Evolutionary conservation across 1,284 basidiomycete species (phyloP).

Genomic region (Chalciporus piperatoides): DNA sequence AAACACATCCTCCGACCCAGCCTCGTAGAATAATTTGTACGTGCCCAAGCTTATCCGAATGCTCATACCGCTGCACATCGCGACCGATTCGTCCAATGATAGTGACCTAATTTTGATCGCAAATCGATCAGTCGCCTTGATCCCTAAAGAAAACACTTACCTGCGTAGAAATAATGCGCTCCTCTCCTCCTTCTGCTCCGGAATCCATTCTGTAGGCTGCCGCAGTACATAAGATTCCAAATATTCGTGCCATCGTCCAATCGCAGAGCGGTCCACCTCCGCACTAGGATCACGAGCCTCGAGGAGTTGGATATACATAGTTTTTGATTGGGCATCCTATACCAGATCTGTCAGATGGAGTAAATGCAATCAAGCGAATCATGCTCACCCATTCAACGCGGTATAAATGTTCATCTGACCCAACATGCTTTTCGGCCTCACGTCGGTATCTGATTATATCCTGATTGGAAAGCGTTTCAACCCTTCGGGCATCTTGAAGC

Average conservation of each 20-base stretch:
- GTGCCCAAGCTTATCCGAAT: slow-evolving; percentile 62
- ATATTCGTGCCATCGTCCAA: slow-evolving; percentile 80
- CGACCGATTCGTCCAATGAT: slow-evolving; percentile 24
- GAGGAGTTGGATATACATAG: slow-evolving; percentile 75
- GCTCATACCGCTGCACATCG: slow-evolving; percentile 43
- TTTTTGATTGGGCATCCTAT: slow-evolving; percentile 61
- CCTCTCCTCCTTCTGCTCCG: slow-evolving; percentile 41
- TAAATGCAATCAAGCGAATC: slow-evolving; percentile 27
- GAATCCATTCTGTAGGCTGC: slow-evolving; percentile 68
- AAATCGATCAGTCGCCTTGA: not conserved
- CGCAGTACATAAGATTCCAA: slow-evolving; percentile 80
- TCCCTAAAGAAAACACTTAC: slow-evolving; percentile 32
- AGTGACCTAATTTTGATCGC: slow-evolving; percentile 39
- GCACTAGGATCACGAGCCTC: slow-evolving; percentile 78
- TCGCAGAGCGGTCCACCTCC: slow-evolving; percentile 43
- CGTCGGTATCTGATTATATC: slow-evolving; percentile 89
- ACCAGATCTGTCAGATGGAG: not conserved
- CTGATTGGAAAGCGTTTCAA: slow-evolving; percentile 56
- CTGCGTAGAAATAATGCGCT: slow-evolving; percentile 44
- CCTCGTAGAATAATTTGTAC: slow-evolving; percentile 76
- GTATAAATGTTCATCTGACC: slow-evolving; percentile 88
- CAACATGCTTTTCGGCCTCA: slow-evolving; percentile 83
- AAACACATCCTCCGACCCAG: slow-evolving; percentile 53
- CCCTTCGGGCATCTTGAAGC: slow-evolving; percentile 51
- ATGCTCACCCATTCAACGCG: slow-evolving; percentile 81